Percentiles rank a stretch among this genome's conserved stretches.
phyloP scores from a whole-genome alignment of 352 stramenopile genomes.

The Globisporangium polare region DNA sequence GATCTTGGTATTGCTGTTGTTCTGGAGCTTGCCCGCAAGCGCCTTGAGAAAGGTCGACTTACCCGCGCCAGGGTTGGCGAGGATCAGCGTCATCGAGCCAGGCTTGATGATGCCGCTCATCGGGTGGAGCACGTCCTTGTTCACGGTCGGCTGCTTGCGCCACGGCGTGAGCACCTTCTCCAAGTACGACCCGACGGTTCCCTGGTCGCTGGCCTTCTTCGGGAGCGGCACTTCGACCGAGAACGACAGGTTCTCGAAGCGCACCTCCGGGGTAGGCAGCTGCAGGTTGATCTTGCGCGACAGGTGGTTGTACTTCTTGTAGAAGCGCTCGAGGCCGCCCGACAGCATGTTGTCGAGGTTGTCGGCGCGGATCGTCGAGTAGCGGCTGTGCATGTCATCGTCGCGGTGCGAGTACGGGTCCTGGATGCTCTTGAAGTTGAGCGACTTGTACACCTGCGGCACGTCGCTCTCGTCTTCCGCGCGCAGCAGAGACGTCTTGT shows the following conservation, averaged over 20 bases:
- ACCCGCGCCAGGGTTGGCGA: conserved; percentile 65
- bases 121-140: conserved; percentile 30
- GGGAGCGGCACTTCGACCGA: conserved; percentile 44
- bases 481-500: conserved; percentile 30
- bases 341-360: conserved; percentile 69
- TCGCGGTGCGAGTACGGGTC: conserved; percentile 60
- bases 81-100: conserved; percentile 48
- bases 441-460: conserved; percentile 58
- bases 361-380: conserved; percentile 57
- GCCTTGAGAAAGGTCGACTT: conserved; percentile 82
- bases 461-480: conserved; percentile 39
- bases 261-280: conserved; percentile 59
- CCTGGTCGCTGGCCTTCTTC: conserved; percentile 31
- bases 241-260: conserved; percentile 77
- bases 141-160: conserved; percentile 34
- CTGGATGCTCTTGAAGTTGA: conserved; percentile 73
- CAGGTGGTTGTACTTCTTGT: conserved; percentile 79
- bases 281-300: conserved; percentile 65
- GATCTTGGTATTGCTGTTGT: conserved; percentile 46
- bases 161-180: conserved; percentile 39
- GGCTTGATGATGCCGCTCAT: conserved; percentile 79
- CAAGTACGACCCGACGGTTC: conserved; percentile 56
- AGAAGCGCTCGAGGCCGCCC: conserved; percentile 70
- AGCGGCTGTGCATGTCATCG: conserved; percentile 42
- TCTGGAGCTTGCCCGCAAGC: conserved; percentile 63